Evolutionary conservation across 73 alveolate genomes (phyloP).

Genomic region (Tetrahymena malaccensis): DNA sequence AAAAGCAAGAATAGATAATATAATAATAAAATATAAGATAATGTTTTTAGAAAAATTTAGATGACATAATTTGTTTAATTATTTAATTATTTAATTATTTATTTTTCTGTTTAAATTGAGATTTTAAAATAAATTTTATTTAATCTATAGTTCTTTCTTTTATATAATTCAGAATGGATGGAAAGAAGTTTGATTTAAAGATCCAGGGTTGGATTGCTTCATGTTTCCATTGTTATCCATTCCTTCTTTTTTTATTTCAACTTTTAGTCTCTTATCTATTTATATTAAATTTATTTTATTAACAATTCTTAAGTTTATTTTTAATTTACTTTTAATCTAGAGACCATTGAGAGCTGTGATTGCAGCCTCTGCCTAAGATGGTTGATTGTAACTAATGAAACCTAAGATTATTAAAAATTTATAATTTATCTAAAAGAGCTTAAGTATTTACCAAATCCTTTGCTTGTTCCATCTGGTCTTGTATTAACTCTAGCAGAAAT

Average conservation of each 20-base stretch:
- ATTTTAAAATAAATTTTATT: neutral
- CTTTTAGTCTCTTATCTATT: neutral
- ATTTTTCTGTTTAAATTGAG: neutral
- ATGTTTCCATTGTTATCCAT: neutral
- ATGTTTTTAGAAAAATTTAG: neutral
- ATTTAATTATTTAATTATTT: neutral
- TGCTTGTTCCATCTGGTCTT: constrained; percentile 35
- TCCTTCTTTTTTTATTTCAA: neutral
- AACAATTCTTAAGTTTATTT: neutral
- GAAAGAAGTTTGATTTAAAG: neutral
- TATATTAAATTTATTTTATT: neutral
- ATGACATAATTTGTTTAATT: neutral
- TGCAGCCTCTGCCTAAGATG: neutral
- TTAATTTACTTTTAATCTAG: neutral
- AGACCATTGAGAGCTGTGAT: neutral
- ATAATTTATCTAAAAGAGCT: neutral
- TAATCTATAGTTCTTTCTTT: neutral
- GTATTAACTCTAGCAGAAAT: constrained; percentile 36
- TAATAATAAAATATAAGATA: neutral
- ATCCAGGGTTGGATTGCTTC: neutral
- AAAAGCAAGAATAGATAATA: neutral
- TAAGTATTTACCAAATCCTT: constrained; percentile 12
- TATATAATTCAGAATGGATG: neutral
- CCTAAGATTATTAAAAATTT: neutral
- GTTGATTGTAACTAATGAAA: neutral